phyloP scores from a whole-genome alignment of 1,139 yeast species.

The Saccharomyces hybrid region DNA sequence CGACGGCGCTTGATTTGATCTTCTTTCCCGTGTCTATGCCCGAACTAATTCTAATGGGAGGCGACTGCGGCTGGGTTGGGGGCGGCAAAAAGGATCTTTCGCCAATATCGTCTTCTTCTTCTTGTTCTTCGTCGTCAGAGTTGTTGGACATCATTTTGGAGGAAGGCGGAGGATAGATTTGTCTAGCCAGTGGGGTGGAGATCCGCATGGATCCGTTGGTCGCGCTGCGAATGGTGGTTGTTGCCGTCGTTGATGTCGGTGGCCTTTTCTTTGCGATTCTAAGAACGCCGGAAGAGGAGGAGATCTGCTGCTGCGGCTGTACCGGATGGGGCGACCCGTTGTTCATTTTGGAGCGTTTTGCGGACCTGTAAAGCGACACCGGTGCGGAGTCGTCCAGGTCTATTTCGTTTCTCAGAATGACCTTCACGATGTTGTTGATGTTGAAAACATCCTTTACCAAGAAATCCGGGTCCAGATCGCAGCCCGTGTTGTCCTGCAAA shows the following conservation, averaged over 20 bases:
- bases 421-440: slow-evolving; percentile 46
- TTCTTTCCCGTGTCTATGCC: slow-evolving; percentile 26
- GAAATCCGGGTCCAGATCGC: slow-evolving; percentile 76
- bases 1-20: slow-evolving; percentile 16
- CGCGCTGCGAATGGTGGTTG: slow-evolving; percentile 10
- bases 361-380: slow-evolving; percentile 13
- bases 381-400: slow-evolving; percentile 15
- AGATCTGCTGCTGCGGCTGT: slow-evolving; percentile 10
- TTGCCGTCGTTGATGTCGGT: slow-evolving; percentile 8
- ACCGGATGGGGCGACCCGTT: slow-evolving; percentile 8
- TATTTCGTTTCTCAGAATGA: slow-evolving; percentile 42
- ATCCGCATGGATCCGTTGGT: slow-evolving; percentile 25
- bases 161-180: slow-evolving; percentile 31
- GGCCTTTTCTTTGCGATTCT: slow-evolving; percentile 27
- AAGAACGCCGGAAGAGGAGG: slow-evolving; percentile 13
- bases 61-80: slow-evolving; percentile 33
- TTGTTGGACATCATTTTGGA: slow-evolving; percentile 17
- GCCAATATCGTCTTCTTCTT: slow-evolving; percentile 15
- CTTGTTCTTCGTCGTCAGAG: slow-evolving; percentile 25
- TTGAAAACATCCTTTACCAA: slow-evolving; percentile 54
- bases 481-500: slow-evolving; percentile 55
- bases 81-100: slow-evolving; percentile 33
- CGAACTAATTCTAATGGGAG: slow-evolving; percentile 33
- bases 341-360: slow-evolving; percentile 22
- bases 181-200: slow-evolving; percentile 35